Percentiles rank a stretch among this genome's conserved stretches.
Evolutionary conservation across 176 grass and related monocot genomes (phyloP).

Genomic region (Zea luxurians): DNA sequence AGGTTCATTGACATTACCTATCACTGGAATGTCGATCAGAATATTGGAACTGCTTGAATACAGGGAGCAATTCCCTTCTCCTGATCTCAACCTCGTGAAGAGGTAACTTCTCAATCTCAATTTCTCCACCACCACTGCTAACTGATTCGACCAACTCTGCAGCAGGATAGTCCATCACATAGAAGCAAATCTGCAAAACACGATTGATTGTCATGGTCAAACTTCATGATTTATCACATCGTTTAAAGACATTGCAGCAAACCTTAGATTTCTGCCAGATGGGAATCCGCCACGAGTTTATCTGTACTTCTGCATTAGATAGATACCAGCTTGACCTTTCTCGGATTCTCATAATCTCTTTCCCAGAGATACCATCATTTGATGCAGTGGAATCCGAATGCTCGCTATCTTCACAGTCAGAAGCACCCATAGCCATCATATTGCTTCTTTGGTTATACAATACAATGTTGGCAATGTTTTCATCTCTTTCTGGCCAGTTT

Average conservation of each 20-base stretch:
- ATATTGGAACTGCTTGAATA: conserved; percentile 86
- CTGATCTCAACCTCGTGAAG: conserved; percentile 81
- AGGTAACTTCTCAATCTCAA: conserved; percentile 82
- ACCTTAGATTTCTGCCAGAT: conserved; percentile 99
- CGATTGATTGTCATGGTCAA: conserved; percentile 19
- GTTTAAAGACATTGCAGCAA: conserved; percentile 22
- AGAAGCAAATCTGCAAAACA: conserved; percentile 88
- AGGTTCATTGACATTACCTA: conserved; percentile 60
- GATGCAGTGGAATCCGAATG: conserved; percentile 51
- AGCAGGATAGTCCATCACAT: conserved; percentile 62
- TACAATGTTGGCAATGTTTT: conserved; percentile 65
- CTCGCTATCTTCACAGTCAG: conserved; percentile 63
- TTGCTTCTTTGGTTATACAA: conserved; percentile 52
- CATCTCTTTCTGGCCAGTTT: conserved; percentile 91
- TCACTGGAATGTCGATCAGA: conserved; percentile 59
- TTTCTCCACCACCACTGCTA: conserved; percentile 57
- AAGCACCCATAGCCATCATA: conserved; percentile 53
- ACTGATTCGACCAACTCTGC: conserved; percentile 38
- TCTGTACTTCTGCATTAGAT: conserved; percentile 95
- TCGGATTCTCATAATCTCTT: conserved; percentile 55
- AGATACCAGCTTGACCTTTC: conserved; percentile 85
- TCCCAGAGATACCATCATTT: conserved; percentile 51
- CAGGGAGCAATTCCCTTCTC: conserved; percentile 82
- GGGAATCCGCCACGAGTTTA: conserved; percentile 78
- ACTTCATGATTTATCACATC: conserved; percentile 19